A percentile compares a stretch with the other conserved stretches of the same genome.
phyloP scores from a whole-genome alignment of 768 basidiomycete species.

The Pleurotus djamor region DNA sequence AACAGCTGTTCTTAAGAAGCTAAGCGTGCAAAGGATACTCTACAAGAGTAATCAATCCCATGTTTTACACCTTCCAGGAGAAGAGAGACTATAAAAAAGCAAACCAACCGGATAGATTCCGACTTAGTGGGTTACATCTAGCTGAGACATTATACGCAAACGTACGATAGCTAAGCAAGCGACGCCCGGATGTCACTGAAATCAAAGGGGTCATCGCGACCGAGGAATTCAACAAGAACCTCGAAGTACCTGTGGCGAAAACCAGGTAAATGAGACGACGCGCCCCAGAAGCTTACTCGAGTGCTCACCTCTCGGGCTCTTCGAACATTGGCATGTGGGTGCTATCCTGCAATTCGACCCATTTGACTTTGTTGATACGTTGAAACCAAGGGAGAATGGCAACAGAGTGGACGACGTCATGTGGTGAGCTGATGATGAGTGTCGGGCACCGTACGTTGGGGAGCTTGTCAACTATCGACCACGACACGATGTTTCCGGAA shows the following conservation, averaged over 20 bases:
- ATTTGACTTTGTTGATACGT: slow-evolving; percentile 28
- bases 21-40: no score
- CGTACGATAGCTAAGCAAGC: no score
- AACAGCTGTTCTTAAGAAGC: no score
- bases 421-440: slow-evolving; percentile 17
- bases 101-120: no score
- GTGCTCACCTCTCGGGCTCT: slow-evolving; percentile 17
- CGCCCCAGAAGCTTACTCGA: not conserved
- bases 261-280: no score
- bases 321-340: slow-evolving; percentile 19
- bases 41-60: no score
- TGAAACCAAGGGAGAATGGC: slow-evolving; percentile 16
- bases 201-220: not conserved
- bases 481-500: slow-evolving; percentile 15
- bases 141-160: no score
- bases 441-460: slow-evolving; percentile 17
- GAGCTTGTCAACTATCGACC: slow-evolving; percentile 18
- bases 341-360: slow-evolving; percentile 29
- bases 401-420: slow-evolving; percentile 17
- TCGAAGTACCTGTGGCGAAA: not conserved
- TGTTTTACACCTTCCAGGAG: no score
- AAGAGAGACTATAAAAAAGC: no score
- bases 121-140: no score
- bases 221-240: not conserved
- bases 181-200: no score